These are phyloP conservation scores for Chaetoscypha palmicola DNA, from an alignment of 2,329 filamentous ascomycete species.

Conservation along the genomic window DNA sequence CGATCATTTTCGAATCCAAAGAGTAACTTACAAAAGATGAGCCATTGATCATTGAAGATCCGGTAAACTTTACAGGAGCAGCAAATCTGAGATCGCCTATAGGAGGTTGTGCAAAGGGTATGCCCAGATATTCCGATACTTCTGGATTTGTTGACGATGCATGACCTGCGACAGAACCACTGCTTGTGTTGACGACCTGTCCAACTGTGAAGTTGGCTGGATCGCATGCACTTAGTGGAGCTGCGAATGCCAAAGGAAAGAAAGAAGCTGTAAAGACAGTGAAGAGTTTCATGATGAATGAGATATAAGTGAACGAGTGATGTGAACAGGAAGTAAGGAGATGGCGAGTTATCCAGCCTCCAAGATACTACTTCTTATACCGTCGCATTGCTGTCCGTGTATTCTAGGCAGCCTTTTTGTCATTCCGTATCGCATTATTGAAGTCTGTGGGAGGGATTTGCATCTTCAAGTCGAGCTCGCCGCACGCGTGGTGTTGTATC, in stretches of 20 bases:
- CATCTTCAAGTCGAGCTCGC: too few species aligned
- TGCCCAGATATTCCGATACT: conserved; percentile 32
- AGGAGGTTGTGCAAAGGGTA: conserved; percentile 35
- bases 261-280: conserved; percentile 12
- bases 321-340: too few species aligned
- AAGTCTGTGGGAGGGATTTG: too few species aligned
- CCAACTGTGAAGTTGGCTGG: conserved; percentile 14
- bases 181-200: conserved; percentile 17
- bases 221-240: conserved; percentile 3
- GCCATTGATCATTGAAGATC: conserved; percentile 12
- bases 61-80: conserved; percentile 25
- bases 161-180: conserved; percentile 19
- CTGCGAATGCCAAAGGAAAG: conserved; percentile 9
- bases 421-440: too few species aligned
- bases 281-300: conserved; percentile 5
- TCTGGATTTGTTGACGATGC: conserved; percentile 11
- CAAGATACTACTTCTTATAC: too few species aligned
- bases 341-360: too few species aligned
- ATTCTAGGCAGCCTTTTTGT: too few species aligned
- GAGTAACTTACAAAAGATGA: conserved; percentile 17
- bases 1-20: neutral
- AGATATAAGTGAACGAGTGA: too few species aligned
- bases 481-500: too few species aligned
- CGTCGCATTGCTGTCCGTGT: too few species aligned
- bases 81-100: conserved; percentile 33